Conservation (phyloP, 495 filamentous ascomycete genomes). For the Xylaria flabelliformis region DNA sequence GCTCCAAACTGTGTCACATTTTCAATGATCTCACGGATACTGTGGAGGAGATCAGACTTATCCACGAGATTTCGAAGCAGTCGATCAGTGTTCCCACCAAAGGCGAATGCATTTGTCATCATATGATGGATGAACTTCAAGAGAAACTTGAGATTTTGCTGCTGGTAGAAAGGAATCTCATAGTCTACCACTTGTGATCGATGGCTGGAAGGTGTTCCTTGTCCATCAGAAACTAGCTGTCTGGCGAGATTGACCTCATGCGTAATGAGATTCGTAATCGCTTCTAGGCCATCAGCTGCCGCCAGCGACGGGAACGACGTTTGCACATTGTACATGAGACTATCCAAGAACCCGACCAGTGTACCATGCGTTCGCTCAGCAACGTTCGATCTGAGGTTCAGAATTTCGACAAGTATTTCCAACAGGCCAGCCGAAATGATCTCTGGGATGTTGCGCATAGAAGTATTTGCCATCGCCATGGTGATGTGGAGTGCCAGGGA, state of each 20-base stretch:
- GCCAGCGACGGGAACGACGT: conserved; percentile 82
- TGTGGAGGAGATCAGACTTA: conserved; percentile 79
- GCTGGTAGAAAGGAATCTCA: conserved; percentile 87
- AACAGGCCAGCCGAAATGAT: conserved; percentile 87
- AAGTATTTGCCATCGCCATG: conserved; percentile 69
- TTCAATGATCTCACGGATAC: conserved; percentile 80
- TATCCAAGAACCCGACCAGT: conserved; percentile 84
- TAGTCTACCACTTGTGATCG: conserved; percentile 88
- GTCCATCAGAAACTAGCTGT: conserved; percentile 65
- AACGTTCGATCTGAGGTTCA: conserved; percentile 81
- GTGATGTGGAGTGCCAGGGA: conserved; percentile 78
- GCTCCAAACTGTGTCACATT: conserved; percentile 82
- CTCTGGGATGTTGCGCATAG: conserved; percentile 56
- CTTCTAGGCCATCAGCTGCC: conserved; percentile 80
- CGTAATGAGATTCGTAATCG: conserved; percentile 81
- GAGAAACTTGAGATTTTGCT: conserved; percentile 89
- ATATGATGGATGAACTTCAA: conserved; percentile 96
- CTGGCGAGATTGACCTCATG: conserved; percentile 77
- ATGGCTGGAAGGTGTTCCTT: conserved; percentile 77
- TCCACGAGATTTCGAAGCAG: conserved; percentile 92
- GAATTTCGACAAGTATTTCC: conserved; percentile 85
- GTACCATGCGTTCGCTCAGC: conserved; percentile 82
- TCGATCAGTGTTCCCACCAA: conserved; percentile 83
- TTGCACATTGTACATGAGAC: conserved; percentile 78
- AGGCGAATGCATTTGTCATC: conserved; percentile 74